Percentiles rank a stretch among this genome's conserved stretches.
These are phyloP conservation scores for Teunomyces kruisii DNA, from an alignment of 805 yeast genomes.

Conservation along the genomic window DNA sequence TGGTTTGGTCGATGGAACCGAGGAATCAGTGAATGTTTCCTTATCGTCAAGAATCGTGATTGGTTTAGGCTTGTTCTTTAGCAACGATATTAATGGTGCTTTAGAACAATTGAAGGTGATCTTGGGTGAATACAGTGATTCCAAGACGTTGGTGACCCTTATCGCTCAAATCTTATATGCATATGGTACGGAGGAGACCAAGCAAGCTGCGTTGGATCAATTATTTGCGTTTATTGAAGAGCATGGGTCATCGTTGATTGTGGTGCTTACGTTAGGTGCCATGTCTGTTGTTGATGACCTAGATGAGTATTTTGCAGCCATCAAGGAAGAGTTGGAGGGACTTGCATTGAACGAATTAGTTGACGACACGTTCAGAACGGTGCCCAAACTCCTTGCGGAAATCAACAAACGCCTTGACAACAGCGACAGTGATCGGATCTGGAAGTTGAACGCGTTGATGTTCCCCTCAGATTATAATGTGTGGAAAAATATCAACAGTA, in stretches of 20 bases:
- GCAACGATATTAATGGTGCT: conserved; percentile 61
- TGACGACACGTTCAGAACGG: conserved; percentile 51
- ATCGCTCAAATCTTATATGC: conserved; percentile 80
- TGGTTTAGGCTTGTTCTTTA: conserved; percentile 73
- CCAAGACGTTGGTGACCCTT: conserved; percentile 66
- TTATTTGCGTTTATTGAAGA: conserved; percentile 62
- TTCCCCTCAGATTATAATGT: conserved; percentile 69
- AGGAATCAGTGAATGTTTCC: conserved; percentile 24
- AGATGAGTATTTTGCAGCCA: conserved; percentile 59
- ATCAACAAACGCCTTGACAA: conserved; percentile 43
- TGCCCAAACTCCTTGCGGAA: conserved; percentile 59
- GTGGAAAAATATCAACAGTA: conserved; percentile 65
- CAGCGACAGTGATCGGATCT: conserved; percentile 25
- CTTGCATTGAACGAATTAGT: conserved; percentile 48
- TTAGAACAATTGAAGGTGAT: conserved; percentile 66
- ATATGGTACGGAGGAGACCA: conserved; percentile 70
- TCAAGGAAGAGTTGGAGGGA: conserved; percentile 61
- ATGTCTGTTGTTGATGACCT: conserved; percentile 65
- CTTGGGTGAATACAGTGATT: conserved; percentile 51
- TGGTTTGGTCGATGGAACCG: conserved; percentile 45
- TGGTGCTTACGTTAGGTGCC: conserved; percentile 77
- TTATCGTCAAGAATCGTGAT: conserved; percentile 65
- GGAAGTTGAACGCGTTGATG: conserved; percentile 72
- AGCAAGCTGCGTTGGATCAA: conserved; percentile 83
- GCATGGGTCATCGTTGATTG: conserved; percentile 63